These are phyloP conservation scores for Colletotrichum somersetense DNA, from an alignment of 2,329 filamentous ascomycete genomes.

Conservation along the genomic window DNA sequence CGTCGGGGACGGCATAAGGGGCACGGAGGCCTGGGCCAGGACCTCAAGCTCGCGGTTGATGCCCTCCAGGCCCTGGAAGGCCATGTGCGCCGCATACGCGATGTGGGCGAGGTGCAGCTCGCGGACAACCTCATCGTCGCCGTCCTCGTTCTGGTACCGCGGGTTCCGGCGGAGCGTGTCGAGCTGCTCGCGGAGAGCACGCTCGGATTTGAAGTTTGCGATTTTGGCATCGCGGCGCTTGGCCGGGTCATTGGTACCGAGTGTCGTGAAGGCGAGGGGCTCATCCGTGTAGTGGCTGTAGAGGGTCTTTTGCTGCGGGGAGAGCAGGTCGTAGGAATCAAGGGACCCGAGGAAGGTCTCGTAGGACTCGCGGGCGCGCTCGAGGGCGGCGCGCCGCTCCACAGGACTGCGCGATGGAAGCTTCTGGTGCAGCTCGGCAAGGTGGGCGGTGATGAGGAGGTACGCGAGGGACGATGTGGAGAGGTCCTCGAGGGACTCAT, in stretches of 20 bases:
- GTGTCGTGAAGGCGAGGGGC: slow-evolving; percentile 78
- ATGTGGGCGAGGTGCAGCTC: slow-evolving; percentile 83
- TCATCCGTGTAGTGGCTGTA: slow-evolving; percentile 81
- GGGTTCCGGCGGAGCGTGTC: slow-evolving; percentile 65
- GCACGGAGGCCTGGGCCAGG: slow-evolving; percentile 78
- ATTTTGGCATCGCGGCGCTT: slow-evolving; percentile 87
- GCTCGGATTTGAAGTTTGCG: slow-evolving; percentile 85
- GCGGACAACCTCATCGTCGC: slow-evolving; percentile 88
- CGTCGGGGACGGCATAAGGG: slow-evolving; percentile 57
- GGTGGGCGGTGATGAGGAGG: slow-evolving; percentile 80
- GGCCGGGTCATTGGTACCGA: slow-evolving; percentile 68
- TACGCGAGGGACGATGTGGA: slow-evolving; percentile 88
- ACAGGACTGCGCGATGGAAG: slow-evolving; percentile 64
- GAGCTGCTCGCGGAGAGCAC: slow-evolving; percentile 85
- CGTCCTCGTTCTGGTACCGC: slow-evolving; percentile 70
- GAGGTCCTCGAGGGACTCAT: slow-evolving; percentile 90
- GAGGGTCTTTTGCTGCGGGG: slow-evolving; percentile 72
- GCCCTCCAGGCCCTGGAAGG: slow-evolving; percentile 89
- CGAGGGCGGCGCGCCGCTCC: slow-evolving; percentile 74
- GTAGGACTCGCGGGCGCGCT: slow-evolving; percentile 76
- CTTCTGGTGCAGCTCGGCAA: slow-evolving; percentile 84
- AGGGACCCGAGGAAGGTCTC: slow-evolving; percentile 82
- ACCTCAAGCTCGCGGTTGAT: slow-evolving; percentile 88
- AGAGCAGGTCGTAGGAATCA: slow-evolving; percentile 83
- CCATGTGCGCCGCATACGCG: slow-evolving; percentile 78